phyloP scores from a whole-genome alignment of 148 eudicot species.

The Chenopodium suecicum region DNA sequence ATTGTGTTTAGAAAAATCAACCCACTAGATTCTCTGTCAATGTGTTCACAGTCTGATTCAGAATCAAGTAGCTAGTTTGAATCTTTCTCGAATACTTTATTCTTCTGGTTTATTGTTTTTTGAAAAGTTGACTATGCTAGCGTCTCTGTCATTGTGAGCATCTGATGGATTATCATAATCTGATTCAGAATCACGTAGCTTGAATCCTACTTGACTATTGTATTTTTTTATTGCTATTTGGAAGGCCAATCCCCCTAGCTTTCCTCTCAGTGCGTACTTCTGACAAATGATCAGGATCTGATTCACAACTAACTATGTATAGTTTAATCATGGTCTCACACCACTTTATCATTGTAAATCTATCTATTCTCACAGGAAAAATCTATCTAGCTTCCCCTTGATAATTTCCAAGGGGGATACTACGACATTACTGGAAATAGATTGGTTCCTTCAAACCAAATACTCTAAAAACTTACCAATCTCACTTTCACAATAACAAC shows the following conservation, averaged over 20 bases:
- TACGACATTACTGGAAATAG: too few relatives aligned
- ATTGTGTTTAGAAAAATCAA: constrained; percentile 17
- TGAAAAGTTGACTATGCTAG: constrained; percentile 23
- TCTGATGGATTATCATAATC: constrained; percentile 58
- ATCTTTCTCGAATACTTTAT: background rate
- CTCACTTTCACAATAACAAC: too few relatives aligned
- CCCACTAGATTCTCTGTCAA: constrained; percentile 21
- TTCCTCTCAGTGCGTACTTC: constrained; percentile 14
- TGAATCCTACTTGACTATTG: background rate
- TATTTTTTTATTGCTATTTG: constrained; percentile 20
- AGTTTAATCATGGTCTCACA: too few relatives aligned
- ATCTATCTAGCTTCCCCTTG: too few relatives aligned
- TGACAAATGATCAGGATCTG: constrained; percentile 62
- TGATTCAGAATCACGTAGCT: constrained; percentile 36
- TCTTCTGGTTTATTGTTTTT: constrained; percentile 23
- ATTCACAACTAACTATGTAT: constrained; percentile 18
- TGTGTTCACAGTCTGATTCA: constrained; percentile 43
- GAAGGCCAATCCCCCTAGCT: constrained; percentile 23
- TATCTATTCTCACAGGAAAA: too few relatives aligned
- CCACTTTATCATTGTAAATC: too few relatives aligned
- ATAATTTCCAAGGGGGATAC: too few relatives aligned
- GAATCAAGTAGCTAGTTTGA: constrained; percentile 12
- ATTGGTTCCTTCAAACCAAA: too few relatives aligned
- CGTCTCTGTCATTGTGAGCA: constrained; percentile 20
- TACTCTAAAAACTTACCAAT: too few relatives aligned